These are phyloP conservation scores for Fraxinus latifolia DNA, from an alignment of 305 asterid species.

Conservation along the genomic window DNA sequence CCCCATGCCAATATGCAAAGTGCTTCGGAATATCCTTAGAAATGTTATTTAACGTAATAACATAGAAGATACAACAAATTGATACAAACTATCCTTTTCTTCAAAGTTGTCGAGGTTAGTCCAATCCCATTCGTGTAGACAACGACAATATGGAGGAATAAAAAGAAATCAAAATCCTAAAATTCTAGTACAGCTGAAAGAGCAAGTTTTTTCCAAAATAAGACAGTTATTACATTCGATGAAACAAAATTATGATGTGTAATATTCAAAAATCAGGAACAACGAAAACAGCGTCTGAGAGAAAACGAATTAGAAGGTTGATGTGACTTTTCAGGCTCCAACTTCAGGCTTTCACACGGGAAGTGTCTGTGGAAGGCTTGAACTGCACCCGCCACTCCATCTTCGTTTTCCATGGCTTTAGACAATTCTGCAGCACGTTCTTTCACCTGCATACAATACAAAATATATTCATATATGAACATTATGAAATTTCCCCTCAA, in stretches of 20 bases:
- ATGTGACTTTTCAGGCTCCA: conserved; percentile 23
- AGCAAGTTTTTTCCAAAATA: not conserved
- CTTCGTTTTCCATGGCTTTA: conserved; percentile 58
- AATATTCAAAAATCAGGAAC: conserved; percentile 17
- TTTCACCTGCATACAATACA: conserved; percentile 53
- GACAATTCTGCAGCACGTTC: conserved; percentile 50
- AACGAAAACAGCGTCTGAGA: conserved; percentile 36
- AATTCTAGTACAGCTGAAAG: not conserved
- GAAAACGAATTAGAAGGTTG: conserved; percentile 23
- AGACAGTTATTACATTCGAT: not conserved
- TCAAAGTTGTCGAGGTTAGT: not conserved
- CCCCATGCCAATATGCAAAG: not conserved
- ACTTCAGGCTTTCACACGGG: conserved; percentile 23
- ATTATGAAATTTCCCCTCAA: not conserved
- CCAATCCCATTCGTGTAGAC: not conserved
- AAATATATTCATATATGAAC: not conserved
- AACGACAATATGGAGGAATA: not conserved
- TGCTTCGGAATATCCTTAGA: not conserved
- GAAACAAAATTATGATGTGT: not conserved
- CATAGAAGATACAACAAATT: not conserved
- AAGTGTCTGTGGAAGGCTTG: conserved; percentile 46
- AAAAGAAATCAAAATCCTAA: not conserved
- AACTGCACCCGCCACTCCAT: conserved; percentile 56
- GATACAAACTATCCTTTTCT: not conserved
- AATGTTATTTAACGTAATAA: not conserved